These are phyloP conservation scores for Aspergillus wentii DNA, from an alignment of 495 filamentous ascomycete species.

Conservation along the genomic window DNA sequence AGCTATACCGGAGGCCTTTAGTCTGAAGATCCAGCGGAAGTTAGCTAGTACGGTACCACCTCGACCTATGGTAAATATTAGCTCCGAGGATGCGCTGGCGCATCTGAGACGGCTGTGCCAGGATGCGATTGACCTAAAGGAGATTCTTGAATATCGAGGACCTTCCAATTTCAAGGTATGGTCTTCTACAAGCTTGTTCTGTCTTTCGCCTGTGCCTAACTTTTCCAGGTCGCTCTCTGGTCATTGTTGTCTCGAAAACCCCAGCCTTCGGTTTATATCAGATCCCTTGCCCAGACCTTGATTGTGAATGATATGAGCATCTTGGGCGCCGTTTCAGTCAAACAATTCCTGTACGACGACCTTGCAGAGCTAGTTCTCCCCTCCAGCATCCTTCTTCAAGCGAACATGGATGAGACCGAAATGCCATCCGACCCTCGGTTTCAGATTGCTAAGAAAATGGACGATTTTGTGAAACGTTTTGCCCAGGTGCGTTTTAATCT, in stretches of 20 bases:
- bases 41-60: constrained; percentile 91
- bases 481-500: constrained; percentile 42
- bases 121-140: constrained; percentile 64
- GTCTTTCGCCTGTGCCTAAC: too few relatives aligned
- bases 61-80: constrained; percentile 76
- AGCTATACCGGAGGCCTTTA: constrained; percentile 72
- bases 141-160: constrained; percentile 63
- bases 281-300: constrained; percentile 71
- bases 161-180: constrained; percentile 56
- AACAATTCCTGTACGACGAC: constrained; percentile 74
- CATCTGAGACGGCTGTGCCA: constrained; percentile 66
- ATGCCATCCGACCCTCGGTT: constrained; percentile 70
- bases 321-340: constrained; percentile 60
- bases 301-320: constrained; percentile 67
- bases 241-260: constrained; percentile 74
- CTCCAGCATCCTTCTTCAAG: constrained; percentile 63
- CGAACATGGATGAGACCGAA: constrained; percentile 69
- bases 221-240: constrained; percentile 51
- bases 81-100: constrained; percentile 63
- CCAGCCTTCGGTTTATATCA: constrained; percentile 77
- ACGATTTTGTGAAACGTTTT: constrained; percentile 70
- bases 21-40: constrained; percentile 80
- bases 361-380: constrained; percentile 73
- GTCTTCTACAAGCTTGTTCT: neutral
- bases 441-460: constrained; percentile 70